Evolutionary conservation across 352 stramenopile species (phyloP).

Genomic region (Globisporangium okanoganense): DNA sequence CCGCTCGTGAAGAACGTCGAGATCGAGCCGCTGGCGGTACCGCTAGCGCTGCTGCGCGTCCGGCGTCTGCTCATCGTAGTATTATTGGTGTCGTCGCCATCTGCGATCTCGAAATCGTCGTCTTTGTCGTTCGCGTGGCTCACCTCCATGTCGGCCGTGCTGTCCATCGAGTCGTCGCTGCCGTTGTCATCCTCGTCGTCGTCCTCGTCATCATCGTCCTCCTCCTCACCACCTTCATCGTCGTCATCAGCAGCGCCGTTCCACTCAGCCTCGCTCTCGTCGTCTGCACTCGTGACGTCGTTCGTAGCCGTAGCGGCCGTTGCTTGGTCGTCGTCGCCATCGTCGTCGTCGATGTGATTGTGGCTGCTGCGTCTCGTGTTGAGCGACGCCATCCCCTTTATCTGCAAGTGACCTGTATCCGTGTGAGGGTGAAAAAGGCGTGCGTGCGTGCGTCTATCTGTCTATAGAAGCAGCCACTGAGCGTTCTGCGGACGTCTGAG

Average conservation of each 20-base stretch:
- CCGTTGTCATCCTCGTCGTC: constrained; percentile 19
- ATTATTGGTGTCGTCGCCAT: neutral
- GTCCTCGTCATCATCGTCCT: constrained; percentile 20
- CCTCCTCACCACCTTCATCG: constrained; percentile 11
- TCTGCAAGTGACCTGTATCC: neutral
- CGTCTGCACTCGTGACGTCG: constrained; percentile 10
- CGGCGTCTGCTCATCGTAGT: neutral
- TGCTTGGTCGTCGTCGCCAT: neutral
- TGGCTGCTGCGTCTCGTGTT: constrained; percentile 1
- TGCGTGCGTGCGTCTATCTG: neutral
- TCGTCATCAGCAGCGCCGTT: constrained; percentile 11
- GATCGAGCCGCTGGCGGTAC: neutral
- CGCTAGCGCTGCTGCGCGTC: neutral
- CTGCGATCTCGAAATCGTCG: constrained; percentile 3
- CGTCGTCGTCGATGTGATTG: neutral
- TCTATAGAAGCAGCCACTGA: neutral
- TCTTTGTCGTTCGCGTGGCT: constrained; percentile 16
- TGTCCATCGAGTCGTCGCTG: constrained; percentile 19
- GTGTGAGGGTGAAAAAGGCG: neutral
- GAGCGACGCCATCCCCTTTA: constrained; percentile 1
- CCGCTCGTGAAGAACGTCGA: constrained; percentile 8
- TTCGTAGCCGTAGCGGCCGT: neutral
- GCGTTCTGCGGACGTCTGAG: neutral
- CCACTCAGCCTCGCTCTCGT: constrained; percentile 22
- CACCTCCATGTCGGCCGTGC: constrained; percentile 12